Evolutionary conservation across 2,329 filamentous ascomycete genomes (phyloP).

Genomic region (Magnaporthiopsis rhizophila): DNA sequence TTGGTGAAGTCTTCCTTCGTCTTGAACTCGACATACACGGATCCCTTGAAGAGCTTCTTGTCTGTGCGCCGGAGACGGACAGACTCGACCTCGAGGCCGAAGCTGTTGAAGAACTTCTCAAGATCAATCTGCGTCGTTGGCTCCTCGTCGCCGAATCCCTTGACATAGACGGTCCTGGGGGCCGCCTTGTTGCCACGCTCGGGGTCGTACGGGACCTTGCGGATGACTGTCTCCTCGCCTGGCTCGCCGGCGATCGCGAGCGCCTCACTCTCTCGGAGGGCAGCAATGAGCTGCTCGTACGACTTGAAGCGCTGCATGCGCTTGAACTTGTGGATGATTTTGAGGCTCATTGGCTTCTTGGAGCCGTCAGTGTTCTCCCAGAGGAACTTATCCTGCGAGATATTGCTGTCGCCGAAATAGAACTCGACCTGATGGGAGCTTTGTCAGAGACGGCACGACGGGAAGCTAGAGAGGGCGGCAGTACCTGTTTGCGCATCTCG

Average conservation of each 20-base stretch:
- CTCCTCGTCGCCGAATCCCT: constrained; percentile 86
- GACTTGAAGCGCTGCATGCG: constrained; percentile 95
- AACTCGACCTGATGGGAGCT: constrained; percentile 70
- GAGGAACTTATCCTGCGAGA: constrained; percentile 82
- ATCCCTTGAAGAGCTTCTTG: constrained; percentile 81
- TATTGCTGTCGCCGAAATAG: constrained; percentile 89
- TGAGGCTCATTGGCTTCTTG: constrained; percentile 75
- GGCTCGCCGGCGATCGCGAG: constrained; percentile 69
- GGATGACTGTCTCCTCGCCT: constrained; percentile 62
- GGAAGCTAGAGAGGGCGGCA: background rate
- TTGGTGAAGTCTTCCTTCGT: constrained; percentile 69
- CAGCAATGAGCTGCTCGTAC: constrained; percentile 72
- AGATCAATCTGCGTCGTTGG: constrained; percentile 85
- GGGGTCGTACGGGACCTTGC: constrained; percentile 64
- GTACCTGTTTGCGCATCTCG: constrained; percentile 77
- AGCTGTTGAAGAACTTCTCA: constrained; percentile 81
- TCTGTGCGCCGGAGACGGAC: constrained; percentile 77
- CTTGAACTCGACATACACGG: constrained; percentile 89
- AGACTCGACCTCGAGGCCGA: constrained; percentile 62
- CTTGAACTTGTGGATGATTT: constrained; percentile 77
- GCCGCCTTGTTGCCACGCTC: constrained; percentile 53
- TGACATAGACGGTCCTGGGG: constrained; percentile 75
- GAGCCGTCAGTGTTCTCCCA: constrained; percentile 69
- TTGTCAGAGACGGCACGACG: constrained; percentile 7
- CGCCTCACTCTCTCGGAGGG: constrained; percentile 67